These are phyloP conservation scores for Boletus rufocinnamomeus DNA, from an alignment of 768 basidiomycete species.

Conservation along the genomic window DNA sequence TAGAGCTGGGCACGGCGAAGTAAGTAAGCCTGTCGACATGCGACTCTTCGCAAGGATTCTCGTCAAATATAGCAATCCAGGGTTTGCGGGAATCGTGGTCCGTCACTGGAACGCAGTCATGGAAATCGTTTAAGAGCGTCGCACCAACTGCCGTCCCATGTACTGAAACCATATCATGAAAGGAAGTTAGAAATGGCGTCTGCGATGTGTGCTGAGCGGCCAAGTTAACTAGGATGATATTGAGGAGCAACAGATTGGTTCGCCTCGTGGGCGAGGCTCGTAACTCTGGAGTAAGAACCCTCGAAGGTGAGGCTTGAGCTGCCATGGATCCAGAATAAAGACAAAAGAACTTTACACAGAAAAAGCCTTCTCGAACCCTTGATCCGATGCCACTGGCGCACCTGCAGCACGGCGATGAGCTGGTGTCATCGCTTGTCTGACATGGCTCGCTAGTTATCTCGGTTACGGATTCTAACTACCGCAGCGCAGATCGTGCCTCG, in stretches of 20 bases:
- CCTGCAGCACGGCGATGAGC: too few relatives aligned
- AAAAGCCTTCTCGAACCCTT: too few relatives aligned
- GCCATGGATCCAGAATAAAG: neutral
- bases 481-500: too few relatives aligned
- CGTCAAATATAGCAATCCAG: constrained; percentile 11
- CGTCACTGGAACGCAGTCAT: constrained; percentile 12
- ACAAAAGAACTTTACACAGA: neutral
- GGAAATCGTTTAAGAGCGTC: constrained; percentile 9
- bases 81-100: constrained; percentile 1
- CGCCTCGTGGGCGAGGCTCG: neutral
- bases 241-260: neutral
- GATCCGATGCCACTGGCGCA: too few relatives aligned
- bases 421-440: too few relatives aligned
- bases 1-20: constrained; percentile 17
- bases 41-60: neutral
- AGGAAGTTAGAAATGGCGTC: neutral
- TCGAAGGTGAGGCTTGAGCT: neutral
- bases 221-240: constrained; percentile 5
- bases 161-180: neutral
- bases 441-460: too few relatives aligned
- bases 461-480: too few relatives aligned
- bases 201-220: constrained; percentile 11
- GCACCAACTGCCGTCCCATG: neutral
- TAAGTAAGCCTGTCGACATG: constrained; percentile 5
- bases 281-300: neutral